phyloP scores from a whole-genome alignment of 2,329 filamentous ascomycete genomes.

The Penicillium sp. region DNA sequence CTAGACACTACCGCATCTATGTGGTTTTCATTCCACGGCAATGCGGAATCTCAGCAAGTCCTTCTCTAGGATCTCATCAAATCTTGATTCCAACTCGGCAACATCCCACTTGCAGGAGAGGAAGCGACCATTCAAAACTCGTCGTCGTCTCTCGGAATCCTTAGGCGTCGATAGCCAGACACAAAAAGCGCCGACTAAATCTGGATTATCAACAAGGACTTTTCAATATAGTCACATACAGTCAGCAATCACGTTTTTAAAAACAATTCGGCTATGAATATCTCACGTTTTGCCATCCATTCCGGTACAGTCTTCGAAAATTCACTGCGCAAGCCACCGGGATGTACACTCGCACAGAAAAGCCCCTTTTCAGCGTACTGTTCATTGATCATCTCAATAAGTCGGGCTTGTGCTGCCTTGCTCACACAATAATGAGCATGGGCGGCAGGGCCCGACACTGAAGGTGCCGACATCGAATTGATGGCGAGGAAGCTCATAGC shows the following conservation, averaged over 20 bases:
- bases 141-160: slow-evolving; percentile 12
- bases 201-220: slow-evolving; percentile 29
- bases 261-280: not conserved
- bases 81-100: slow-evolving; percentile 16
- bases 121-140: slow-evolving; percentile 22
- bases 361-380: slow-evolving; percentile 35
- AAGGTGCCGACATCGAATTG: slow-evolving; percentile 36
- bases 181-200: slow-evolving; percentile 30
- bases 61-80: slow-evolving; percentile 23
- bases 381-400: slow-evolving; percentile 45
- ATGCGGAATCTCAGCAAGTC: slow-evolving; percentile 19
- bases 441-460: slow-evolving; percentile 44
- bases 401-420: slow-evolving; percentile 42
- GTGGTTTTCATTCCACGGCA: slow-evolving; percentile 7
- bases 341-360: slow-evolving; percentile 39
- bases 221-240: not conserved
- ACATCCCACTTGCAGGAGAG: slow-evolving; percentile 27
- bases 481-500: slow-evolving; percentile 39
- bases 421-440: slow-evolving; percentile 44
- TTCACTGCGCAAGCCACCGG: slow-evolving; percentile 41
- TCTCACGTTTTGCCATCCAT: slow-evolving; percentile 18
- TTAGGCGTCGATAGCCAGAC: slow-evolving; percentile 23
- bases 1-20: no score
- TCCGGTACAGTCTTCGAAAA: slow-evolving; percentile 37
- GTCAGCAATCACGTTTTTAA: not conserved